Evolutionary conservation across 371 early-diverging fungal genomes (phyloP).

Genomic region (Rhizopus microsporus): DNA sequence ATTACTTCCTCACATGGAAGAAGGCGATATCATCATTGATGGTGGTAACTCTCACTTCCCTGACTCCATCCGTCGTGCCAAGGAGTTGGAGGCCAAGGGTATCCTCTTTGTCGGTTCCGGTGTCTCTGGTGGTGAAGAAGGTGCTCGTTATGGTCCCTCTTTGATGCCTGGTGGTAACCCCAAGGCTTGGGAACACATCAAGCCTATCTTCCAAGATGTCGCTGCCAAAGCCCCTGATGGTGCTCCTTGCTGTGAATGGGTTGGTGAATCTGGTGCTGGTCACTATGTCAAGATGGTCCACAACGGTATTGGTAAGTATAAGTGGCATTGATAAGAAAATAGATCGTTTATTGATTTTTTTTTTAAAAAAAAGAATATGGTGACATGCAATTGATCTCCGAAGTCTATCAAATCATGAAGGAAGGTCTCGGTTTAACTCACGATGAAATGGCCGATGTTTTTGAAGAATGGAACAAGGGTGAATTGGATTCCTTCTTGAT

Average conservation of each 20-base stretch:
- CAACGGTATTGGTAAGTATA: conserved; percentile 89
- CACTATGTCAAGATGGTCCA: conserved; percentile 99
- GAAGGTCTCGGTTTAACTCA: conserved; percentile 77
- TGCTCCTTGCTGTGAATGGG: conserved; percentile 99
- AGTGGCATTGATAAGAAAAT: not conserved
- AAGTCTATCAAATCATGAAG: conserved; percentile 94
- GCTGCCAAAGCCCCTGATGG: conserved; percentile 87
- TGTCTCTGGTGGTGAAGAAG: conserved; percentile 99
- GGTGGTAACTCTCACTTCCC: conserved; percentile 99
- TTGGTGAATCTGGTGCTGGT: conserved; percentile 97
- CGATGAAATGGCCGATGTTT: conserved; percentile 88
- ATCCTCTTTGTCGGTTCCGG: conserved; percentile 97
- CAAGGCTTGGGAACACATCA: conserved; percentile 91
- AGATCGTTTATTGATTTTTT: not conserved
- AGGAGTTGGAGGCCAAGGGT: conserved; percentile 85
- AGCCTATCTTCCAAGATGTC: conserved; percentile 95
- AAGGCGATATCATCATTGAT: conserved; percentile 98
- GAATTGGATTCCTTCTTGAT: conserved; percentile 97
- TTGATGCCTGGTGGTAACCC: conserved; percentile 98
- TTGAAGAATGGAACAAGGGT: conserved; percentile 94
- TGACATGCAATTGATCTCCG: conserved; percentile 99
- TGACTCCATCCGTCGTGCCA: conserved; percentile 92
- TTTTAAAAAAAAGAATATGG: conserved; percentile 81
- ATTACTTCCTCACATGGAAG: conserved; percentile 81
- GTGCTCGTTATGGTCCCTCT: conserved; percentile 98